phyloP scores from a whole-genome alignment of 1,284 basidiomycete genomes.

The Pseudozyma hubeiensis region DNA sequence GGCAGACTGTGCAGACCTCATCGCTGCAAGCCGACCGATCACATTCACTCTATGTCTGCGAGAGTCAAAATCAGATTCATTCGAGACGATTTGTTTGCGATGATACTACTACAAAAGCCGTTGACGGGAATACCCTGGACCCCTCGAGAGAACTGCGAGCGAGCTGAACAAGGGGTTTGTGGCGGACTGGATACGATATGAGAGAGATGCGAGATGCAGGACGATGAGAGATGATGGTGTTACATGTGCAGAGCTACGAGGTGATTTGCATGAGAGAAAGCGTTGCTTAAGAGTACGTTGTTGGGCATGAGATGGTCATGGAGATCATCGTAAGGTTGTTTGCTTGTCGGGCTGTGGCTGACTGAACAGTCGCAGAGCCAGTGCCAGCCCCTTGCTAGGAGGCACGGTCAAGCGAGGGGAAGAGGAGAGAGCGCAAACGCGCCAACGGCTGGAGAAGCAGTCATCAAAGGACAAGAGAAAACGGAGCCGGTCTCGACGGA shows the following conservation, averaged over 20 bases:
- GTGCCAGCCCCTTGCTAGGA: constrained; percentile 26
- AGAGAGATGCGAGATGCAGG: constrained; percentile 29
- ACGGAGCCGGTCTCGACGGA: constrained; percentile 45
- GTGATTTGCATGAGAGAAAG: background rate
- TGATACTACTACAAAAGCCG: constrained; percentile 47
- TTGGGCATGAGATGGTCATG: constrained; percentile 8
- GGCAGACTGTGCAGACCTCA: too few species aligned
- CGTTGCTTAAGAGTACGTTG: too few species aligned
- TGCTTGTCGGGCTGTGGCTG: constrained; percentile 5
- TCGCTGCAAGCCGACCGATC: too few species aligned
- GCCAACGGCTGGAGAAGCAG: constrained; percentile 48
- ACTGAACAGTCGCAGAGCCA: constrained; percentile 40
- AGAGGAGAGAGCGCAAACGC: constrained; percentile 34
- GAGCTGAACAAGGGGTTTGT: constrained; percentile 13
- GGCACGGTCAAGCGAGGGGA: constrained; percentile 22
- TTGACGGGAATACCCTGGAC: constrained; percentile 29
- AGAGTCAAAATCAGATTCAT: constrained; percentile 19
- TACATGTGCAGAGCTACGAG: background rate
- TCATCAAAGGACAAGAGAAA: constrained; percentile 33
- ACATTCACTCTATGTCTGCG: too few species aligned
- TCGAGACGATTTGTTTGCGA: constrained; percentile 31
- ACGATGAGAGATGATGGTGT: constrained; percentile 6
- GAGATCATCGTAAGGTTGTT: background rate
- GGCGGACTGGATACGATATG: constrained; percentile 37
- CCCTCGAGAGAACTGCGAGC: constrained; percentile 26